Percentiles rank a stretch among this genome's conserved stretches.
Conservation (phyloP, 768 basidiomycete genomes). For the Suillus weaverae region DNA sequence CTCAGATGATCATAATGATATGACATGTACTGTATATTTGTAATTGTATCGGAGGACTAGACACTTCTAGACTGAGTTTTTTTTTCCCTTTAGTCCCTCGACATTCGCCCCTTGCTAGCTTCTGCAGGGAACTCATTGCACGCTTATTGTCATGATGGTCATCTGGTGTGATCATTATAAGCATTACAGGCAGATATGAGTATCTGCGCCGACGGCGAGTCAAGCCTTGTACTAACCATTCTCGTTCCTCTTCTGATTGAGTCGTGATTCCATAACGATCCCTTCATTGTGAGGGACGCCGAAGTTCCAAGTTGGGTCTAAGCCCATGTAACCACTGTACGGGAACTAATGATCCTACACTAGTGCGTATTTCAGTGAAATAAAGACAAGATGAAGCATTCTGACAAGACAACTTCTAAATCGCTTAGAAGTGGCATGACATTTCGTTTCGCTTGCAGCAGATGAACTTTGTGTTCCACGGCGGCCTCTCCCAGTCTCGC, state of each 20-base stretch:
- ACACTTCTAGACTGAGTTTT: neutral
- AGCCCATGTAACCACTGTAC: neutral
- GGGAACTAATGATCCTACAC: neutral
- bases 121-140: neutral
- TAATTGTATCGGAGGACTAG: neutral
- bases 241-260: neutral
- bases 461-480: conserved; percentile 54
- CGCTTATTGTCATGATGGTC: neutral
- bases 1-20: conserved; percentile 2
- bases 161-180: neutral
- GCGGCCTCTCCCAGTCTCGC: conserved; percentile 36
- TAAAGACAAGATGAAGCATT: neutral
- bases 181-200: neutral
- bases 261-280: neutral
- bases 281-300: neutral
- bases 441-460: conserved; percentile 14
- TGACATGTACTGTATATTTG: neutral
- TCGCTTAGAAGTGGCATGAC: no score
- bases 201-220: neutral
- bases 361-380: neutral
- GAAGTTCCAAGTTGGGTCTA: neutral
- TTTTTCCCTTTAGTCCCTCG: neutral
- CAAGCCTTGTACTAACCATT: neutral
- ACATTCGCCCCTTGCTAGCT: neutral
- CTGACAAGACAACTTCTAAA: neutral